A percentile compares a stretch with the other conserved stretches of the same genome.
Conservation (phyloP, 202 grass and related monocot species). For the Panicum virgatum region DNA sequence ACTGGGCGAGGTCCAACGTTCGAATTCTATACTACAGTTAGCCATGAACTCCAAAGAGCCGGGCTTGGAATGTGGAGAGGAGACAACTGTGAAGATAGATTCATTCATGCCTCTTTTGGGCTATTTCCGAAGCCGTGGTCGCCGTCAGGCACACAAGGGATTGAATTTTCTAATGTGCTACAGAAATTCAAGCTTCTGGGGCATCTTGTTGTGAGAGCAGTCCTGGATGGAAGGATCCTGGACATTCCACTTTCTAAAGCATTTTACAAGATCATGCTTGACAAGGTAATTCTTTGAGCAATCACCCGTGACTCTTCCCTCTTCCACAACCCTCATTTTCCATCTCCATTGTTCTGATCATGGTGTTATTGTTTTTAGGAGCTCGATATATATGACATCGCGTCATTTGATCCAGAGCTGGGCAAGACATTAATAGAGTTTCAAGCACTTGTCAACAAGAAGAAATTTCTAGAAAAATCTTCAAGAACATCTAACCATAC, state of each 20-base stretch:
- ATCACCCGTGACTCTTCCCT: conserved; percentile 6
- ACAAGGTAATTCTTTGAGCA: conserved; percentile 40
- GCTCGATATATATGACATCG: conserved; percentile 80
- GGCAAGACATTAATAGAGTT: conserved; percentile 75
- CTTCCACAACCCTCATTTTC: conserved; percentile 19
- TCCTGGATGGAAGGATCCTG: conserved; percentile 68
- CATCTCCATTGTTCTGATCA: conserved; percentile 37
- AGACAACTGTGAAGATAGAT: conserved; percentile 44
- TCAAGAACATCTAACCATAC: conserved; percentile 13
- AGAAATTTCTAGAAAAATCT: conserved; percentile 56
- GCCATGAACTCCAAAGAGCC: conserved; percentile 62
- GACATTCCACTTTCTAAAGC: conserved; percentile 66
- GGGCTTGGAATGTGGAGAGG: conserved; percentile 68
- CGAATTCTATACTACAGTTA: conserved; percentile 59
- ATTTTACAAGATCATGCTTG: conserved; percentile 69
- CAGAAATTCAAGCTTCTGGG: conserved; percentile 65
- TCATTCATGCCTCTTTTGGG: conserved; percentile 54
- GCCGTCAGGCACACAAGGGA: not conserved
- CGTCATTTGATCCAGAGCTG: conserved; percentile 68
- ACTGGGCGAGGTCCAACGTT: conserved; percentile 68
- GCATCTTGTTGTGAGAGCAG: conserved; percentile 54
- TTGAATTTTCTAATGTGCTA: conserved; percentile 43
- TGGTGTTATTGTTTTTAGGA: conserved; percentile 58
- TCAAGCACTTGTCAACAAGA: conserved; percentile 70
- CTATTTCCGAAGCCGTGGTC: conserved; percentile 66